These are phyloP conservation scores for Fusarium sp. DNA, from an alignment of 2,329 filamentous ascomycete genomes.

Conservation along the genomic window DNA sequence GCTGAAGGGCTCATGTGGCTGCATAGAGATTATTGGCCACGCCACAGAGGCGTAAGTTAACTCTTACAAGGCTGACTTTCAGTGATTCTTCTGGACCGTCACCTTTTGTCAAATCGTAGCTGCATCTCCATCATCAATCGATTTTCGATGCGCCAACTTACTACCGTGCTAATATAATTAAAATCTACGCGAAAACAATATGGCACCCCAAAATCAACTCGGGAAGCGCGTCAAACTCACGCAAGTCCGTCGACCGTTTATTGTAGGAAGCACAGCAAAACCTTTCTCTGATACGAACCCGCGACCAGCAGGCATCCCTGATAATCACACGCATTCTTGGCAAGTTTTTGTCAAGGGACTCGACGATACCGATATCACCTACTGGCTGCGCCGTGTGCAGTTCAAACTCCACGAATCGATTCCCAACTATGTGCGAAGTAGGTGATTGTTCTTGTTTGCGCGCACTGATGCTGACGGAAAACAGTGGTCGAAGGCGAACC, in stretches of 20 bases:
- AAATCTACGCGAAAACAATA: constrained; percentile 47
- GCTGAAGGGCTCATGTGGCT: constrained; percentile 38
- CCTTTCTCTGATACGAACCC: constrained; percentile 85
- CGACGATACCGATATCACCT: constrained; percentile 90
- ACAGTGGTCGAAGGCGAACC: constrained; percentile 77
- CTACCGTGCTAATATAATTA: not conserved
- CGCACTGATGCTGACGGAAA: constrained; percentile 33
- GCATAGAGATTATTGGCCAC: constrained; percentile 29
- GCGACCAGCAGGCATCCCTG: constrained; percentile 79
- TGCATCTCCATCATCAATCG: not conserved
- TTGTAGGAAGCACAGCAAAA: constrained; percentile 84
- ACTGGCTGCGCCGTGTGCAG: constrained; percentile 96
- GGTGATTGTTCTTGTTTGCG: constrained; percentile 44
- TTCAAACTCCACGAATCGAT: constrained; percentile 99
- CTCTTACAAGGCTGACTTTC: constrained; percentile 27
- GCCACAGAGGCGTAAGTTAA: constrained; percentile 21
- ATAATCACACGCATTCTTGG: constrained; percentile 97
- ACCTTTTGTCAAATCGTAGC: constrained; percentile 1
- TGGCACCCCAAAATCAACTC: constrained; percentile 70
- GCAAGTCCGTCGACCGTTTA: constrained; percentile 74
- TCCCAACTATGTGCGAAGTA: constrained; percentile 86
- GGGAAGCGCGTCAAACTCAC: constrained; percentile 75
- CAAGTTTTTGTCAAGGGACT: constrained; percentile 92
- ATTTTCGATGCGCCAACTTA: constrained; percentile 1
- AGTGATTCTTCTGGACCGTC: constrained; percentile 1